A percentile compares a stretch with the other conserved stretches of the same genome.
These are phyloP conservation scores for Maudiozyma bulderi DNA, from an alignment of 805 yeast genomes.

Conservation along the genomic window DNA sequence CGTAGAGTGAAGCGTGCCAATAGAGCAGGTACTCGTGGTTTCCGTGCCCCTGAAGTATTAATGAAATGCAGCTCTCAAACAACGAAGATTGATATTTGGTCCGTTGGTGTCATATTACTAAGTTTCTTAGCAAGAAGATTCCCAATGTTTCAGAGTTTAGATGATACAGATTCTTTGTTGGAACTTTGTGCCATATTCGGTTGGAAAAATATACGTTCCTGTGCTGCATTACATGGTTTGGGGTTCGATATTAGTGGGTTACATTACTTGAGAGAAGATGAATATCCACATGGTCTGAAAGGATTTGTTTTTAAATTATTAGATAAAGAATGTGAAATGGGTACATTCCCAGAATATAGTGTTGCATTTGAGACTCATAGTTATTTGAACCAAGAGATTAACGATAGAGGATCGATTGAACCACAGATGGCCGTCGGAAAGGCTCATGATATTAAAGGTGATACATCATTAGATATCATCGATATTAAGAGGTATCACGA, in stretches of 20 bases:
- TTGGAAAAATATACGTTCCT: constrained; percentile 52
- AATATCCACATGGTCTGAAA: constrained; percentile 28
- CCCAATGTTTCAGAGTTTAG: constrained; percentile 90
- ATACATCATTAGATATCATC: constrained; percentile 3
- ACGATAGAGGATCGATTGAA: constrained; percentile 25
- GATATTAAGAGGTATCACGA: constrained; percentile 25
- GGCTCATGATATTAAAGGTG: constrained; percentile 2
- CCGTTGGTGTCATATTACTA: constrained; percentile 80
- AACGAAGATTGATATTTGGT: constrained; percentile 81
- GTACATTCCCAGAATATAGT: constrained; percentile 59
- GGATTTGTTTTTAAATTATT: constrained; percentile 24
- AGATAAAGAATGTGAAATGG: constrained; percentile 34
- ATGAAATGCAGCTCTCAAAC: constrained; percentile 79
- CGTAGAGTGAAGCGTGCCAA: constrained; percentile 89
- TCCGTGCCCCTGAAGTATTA: constrained; percentile 88
- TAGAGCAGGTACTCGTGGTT: constrained; percentile 94
- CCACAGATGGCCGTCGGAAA: constrained; percentile 16
- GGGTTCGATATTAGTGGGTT: constrained; percentile 65
- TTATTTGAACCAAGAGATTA: constrained; percentile 32
- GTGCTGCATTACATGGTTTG: constrained; percentile 81
- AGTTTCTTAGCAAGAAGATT: constrained; percentile 71
- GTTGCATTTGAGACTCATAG: constrained; percentile 57
- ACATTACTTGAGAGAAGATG: constrained; percentile 32
- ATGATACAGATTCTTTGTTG: constrained; percentile 83
- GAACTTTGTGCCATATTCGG: constrained; percentile 83